A percentile compares a stretch with the other conserved stretches of the same genome.
Conservation (phyloP, 2,329 filamentous ascomycete species). For the Phaeophleospora eucalypticola region DNA sequence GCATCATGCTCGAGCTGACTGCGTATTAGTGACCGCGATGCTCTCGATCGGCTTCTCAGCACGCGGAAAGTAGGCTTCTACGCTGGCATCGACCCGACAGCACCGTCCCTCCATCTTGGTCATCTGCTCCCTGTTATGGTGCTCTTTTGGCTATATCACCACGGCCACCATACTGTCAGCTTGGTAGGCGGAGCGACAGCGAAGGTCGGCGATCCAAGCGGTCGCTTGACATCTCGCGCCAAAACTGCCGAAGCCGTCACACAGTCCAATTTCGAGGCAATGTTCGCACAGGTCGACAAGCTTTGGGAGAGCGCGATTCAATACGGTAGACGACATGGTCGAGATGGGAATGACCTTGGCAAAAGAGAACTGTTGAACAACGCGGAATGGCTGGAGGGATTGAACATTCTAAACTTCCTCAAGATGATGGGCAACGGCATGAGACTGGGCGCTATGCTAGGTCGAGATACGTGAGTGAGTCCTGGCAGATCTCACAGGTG, state of each 20-base stretch:
- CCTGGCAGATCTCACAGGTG: conserved; percentile 1
- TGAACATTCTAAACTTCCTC: conserved; percentile 70
- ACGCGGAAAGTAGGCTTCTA: conserved; percentile 67
- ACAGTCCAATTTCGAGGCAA: conserved; percentile 61
- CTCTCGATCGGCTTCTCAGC: conserved; percentile 61
- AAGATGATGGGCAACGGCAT: conserved; percentile 68
- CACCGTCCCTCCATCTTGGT: conserved; percentile 72
- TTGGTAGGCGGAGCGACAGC: conserved; percentile 64
- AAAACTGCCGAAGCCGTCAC: conserved; percentile 50
- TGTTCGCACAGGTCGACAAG: conserved; percentile 65
- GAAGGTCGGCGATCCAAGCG: conserved; percentile 74
- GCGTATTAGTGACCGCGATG: conserved; percentile 41
- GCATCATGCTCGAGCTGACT: conserved; percentile 1
- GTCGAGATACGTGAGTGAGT: conserved; percentile 72
- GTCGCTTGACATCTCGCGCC: conserved; percentile 60
- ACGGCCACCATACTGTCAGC: conserved; percentile 65
- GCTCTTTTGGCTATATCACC: conserved; percentile 76
- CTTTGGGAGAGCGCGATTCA: conserved; percentile 70
- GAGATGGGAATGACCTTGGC: conserved; percentile 59
- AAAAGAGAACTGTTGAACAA: conserved; percentile 73
- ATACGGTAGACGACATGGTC: conserved; percentile 63
- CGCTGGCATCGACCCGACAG: conserved; percentile 78
- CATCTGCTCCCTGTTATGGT: conserved; percentile 79
- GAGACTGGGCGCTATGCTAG: conserved; percentile 80
- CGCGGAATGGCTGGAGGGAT: conserved; percentile 71